These are phyloP conservation scores for Fusarium duplospermum DNA, from an alignment of 2,329 filamentous ascomycete genomes.

Conservation along the genomic window DNA sequence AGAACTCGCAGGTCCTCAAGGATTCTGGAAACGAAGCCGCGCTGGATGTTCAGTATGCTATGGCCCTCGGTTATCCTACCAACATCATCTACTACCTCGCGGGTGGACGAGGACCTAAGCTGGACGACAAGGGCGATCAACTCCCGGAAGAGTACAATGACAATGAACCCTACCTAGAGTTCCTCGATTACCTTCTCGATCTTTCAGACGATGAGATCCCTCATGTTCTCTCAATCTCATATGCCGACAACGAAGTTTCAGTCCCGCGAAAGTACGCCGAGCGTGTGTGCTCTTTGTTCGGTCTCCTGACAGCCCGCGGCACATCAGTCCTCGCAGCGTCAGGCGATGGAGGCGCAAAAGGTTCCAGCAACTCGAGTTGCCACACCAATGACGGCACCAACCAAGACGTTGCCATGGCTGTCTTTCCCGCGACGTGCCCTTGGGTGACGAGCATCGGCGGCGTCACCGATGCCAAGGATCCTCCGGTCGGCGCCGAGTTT, in stretches of 20 bases:
- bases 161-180: constrained; percentile 70
- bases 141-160: constrained; percentile 46
- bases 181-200: constrained; percentile 62
- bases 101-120: constrained; percentile 56
- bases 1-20: constrained; percentile 55
- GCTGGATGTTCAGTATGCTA: constrained; percentile 61
- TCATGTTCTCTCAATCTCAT: constrained; percentile 68
- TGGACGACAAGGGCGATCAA: constrained; percentile 53
- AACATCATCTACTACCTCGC: constrained; percentile 59
- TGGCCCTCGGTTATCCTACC: constrained; percentile 58
- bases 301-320: constrained; percentile 64
- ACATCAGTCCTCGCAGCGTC: constrained; percentile 62
- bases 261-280: constrained; percentile 64
- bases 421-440: constrained; percentile 75
- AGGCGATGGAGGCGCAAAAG: constrained; percentile 63
- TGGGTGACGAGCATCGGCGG: constrained; percentile 76
- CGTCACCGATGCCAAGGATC: constrained; percentile 54
- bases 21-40: constrained; percentile 58
- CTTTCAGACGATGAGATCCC: constrained; percentile 60
- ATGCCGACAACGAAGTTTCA: constrained; percentile 68
- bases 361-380: constrained; percentile 62
- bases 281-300: constrained; percentile 65
- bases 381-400: constrained; percentile 68
- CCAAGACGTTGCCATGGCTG: constrained; percentile 66
- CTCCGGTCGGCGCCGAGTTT: constrained; percentile 57